Percentiles rank a stretch among this genome's conserved stretches.
These are phyloP conservation scores for Silene latifolia DNA, from an alignment of 148 eudicot species.

Conservation along the genomic window DNA sequence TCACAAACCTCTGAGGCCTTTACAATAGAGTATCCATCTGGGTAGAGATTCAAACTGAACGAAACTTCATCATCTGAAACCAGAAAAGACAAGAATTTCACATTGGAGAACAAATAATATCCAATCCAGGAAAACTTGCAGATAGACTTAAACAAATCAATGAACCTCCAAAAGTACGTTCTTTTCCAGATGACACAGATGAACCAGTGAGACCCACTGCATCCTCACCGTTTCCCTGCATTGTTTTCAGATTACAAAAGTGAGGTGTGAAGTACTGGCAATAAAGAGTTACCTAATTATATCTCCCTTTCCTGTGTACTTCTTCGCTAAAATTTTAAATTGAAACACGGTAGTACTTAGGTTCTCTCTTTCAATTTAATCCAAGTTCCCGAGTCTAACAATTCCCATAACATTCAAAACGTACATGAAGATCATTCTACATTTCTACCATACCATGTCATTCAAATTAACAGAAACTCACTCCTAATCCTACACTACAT, in stretches of 20 bases:
- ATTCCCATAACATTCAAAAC: not conserved
- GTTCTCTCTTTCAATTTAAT: not conserved
- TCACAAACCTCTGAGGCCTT: conserved; percentile 70
- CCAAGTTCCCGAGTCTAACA: not conserved
- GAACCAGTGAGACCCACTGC: conserved; percentile 44
- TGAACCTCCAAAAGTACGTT: conserved; percentile 22
- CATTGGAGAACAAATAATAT: not conserved
- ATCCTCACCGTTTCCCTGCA: conserved; percentile 47
- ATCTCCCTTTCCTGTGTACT: not conserved
- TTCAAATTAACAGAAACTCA: not conserved
- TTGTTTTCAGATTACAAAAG: conserved; percentile 7
- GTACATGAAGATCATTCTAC: not conserved
- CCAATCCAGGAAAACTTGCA: not conserved
- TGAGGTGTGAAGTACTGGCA: not conserved
- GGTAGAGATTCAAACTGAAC: conserved; percentile 66
- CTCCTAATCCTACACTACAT: not conserved
- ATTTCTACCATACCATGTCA: not conserved
- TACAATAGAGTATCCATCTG: conserved; percentile 76
- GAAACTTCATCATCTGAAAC: conserved; percentile 73
- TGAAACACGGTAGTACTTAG: not conserved
- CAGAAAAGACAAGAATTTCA: not conserved
- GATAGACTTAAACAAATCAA: not conserved
- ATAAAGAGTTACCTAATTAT: not conserved
- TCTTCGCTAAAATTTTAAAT: not conserved
- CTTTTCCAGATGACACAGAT: conserved; percentile 23